phyloP scores from a whole-genome alignment of 2,329 filamentous ascomycete species.

The Trichoderma pleuroti region DNA sequence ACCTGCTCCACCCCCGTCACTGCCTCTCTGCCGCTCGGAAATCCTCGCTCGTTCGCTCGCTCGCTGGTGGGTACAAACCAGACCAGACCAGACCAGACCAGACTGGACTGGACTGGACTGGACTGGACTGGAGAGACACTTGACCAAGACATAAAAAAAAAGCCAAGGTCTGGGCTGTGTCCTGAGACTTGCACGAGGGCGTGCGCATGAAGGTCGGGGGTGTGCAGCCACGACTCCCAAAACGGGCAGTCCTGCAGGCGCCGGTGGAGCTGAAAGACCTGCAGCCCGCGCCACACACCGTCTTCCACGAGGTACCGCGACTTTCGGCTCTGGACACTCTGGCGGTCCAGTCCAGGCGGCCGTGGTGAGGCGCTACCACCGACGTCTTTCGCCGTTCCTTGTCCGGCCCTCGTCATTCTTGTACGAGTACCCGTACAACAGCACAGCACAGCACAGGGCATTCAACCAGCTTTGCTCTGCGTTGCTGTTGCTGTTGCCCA shows the following conservation, averaged over 20 bases:
- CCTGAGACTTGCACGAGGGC: background rate
- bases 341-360: background rate
- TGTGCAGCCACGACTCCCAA: slow-evolving; percentile 12
- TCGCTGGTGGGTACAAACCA: background rate
- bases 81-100: background rate
- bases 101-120: background rate
- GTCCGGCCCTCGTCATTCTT: background rate
- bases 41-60: background rate
- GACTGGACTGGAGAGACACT: background rate
- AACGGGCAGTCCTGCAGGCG: slow-evolving; percentile 17
- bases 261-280: slow-evolving; percentile 20
- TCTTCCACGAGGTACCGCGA: slow-evolving; percentile 14
- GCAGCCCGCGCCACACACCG: slow-evolving; percentile 20
- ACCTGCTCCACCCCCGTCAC: background rate
- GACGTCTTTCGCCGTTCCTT: background rate
- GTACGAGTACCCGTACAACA: background rate
- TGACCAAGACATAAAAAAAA: background rate
- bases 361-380: background rate
- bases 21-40: slow-evolving; percentile 14
- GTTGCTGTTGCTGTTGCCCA: background rate
- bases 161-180: slow-evolving; percentile 14
- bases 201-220: slow-evolving; percentile 8
- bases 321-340: slow-evolving; percentile 6
- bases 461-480: too few species aligned
- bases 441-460: too few species aligned